Evolutionary conservation across 140 eudicot species (phyloP), one percentile per base, ranked within the genome.

Genomic region (Anethum foeniculum): DNA sequence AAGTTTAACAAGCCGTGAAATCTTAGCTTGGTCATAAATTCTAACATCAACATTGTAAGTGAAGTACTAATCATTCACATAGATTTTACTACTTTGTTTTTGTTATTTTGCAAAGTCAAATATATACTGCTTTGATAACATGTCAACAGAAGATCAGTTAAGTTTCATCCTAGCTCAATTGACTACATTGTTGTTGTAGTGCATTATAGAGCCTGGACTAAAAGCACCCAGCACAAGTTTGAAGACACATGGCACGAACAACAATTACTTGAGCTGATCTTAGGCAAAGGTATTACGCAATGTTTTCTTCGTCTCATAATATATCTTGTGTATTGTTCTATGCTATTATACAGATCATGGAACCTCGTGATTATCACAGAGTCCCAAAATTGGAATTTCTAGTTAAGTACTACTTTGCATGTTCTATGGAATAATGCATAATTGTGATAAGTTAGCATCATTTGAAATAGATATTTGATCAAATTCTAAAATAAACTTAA

Each of bases 201-300:
- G 93, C 97, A 90, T 82, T 95, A 92, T 84, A 90, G 87, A 85
- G 99, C 99, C 84, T 95, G 99, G 99, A 86, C 99, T 71, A 93
- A 90, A 74, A 91, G 91, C 88, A 95, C 99, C 68, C 92, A 89
- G 41, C 99, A 95, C 89, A 95, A 95, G 83, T 95, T 95, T 85
- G 99, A 95, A 87, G 99, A 95, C 80, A 95, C 99, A 5, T 95
- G 99, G 97, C 97, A 87, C 77, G 99, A 95, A 85, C 91, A 88
- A 65, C 97, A 89, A 78, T 88, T 92, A n/a, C 79, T 89, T 75
- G 97, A 95, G 87, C n/a, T 95, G 83, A 84, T 95, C 86, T 76
- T 95, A 78, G 99, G 99, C 41, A 95, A 95, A 95, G 99, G 97
- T 95, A 86, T 76, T 9, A 65, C 77, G n/a, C 8, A 52, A 18